phyloP scores from a whole-genome alignment of 805 yeast genomes.

The Ogataea minuta region DNA sequence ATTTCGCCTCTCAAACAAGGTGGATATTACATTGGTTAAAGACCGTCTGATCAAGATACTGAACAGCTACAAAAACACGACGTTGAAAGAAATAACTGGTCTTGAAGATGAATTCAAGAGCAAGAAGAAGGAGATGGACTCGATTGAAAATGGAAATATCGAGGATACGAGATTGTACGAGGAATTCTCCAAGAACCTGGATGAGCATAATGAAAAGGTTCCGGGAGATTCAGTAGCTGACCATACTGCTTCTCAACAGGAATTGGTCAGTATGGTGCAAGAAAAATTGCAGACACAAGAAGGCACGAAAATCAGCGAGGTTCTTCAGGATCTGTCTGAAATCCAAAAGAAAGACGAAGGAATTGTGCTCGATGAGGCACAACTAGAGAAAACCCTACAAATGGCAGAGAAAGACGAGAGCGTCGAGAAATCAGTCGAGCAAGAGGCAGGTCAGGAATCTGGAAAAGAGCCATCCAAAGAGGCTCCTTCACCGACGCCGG shows the following conservation, averaged over 20 bases:
- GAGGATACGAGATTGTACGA: conserved; percentile 34
- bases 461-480: conserved; percentile 10
- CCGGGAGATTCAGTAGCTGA: conserved; percentile 6
- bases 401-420: conserved; percentile 7
- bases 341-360: conserved; percentile 5
- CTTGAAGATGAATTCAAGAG: conserved; percentile 38
- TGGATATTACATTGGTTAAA: conserved; percentile 33
- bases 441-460: conserved; percentile 8
- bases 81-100: conserved; percentile 36
- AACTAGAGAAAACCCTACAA: conserved; percentile 5
- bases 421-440: conserved; percentile 2
- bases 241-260: conserved; percentile 3
- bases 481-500: conserved; percentile 20
- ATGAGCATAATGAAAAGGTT: conserved; percentile 11
- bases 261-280: conserved; percentile 4
- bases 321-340: conserved; percentile 5
- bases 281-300: conserved; percentile 12
- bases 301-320: conserved; percentile 6
- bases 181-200: conserved; percentile 24
- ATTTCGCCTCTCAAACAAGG: conserved; percentile 32
- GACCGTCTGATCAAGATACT: conserved; percentile 35
- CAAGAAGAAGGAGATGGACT: conserved; percentile 38
- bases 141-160: conserved; percentile 41
- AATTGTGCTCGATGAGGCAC: conserved; percentile 6
- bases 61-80: conserved; percentile 33